These are phyloP conservation scores for Triangularia setosa DNA, from an alignment of 2,329 filamentous ascomycete genomes.

Conservation along the genomic window DNA sequence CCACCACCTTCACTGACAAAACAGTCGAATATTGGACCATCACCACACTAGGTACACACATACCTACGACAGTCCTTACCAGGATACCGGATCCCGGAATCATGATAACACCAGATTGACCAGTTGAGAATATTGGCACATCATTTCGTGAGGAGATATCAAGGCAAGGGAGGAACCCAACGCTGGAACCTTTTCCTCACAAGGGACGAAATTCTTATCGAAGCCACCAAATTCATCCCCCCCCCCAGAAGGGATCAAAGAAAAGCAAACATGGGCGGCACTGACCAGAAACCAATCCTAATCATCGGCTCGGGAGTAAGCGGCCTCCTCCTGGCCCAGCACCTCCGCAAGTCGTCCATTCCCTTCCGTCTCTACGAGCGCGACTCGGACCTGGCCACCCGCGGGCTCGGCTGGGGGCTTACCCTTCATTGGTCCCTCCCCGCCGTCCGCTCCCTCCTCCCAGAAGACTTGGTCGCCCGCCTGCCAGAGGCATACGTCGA, in stretches of 20 bases:
- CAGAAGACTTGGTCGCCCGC: slow-evolving; percentile 40
- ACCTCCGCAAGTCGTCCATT: slow-evolving; percentile 30
- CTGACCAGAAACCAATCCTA: slow-evolving; percentile 20
- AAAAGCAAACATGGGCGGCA: neutral
- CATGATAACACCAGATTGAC: neutral
- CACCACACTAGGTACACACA: neutral
- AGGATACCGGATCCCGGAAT: neutral
- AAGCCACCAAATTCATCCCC: neutral
- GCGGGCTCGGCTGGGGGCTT: slow-evolving; percentile 57
- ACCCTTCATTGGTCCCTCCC: slow-evolving; percentile 61
- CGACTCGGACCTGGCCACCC: slow-evolving; percentile 43
- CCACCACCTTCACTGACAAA: neutral
- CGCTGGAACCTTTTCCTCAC: neutral
- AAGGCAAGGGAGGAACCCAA: neutral
- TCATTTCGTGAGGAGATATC: neutral
- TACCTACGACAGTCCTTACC: neutral
- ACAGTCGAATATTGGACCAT: neutral
- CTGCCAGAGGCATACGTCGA: slow-evolving; percentile 52
- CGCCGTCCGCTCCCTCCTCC: slow-evolving; percentile 48
- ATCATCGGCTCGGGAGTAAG: slow-evolving; percentile 25
- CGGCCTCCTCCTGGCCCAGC: slow-evolving; percentile 25
- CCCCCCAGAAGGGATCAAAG: neutral
- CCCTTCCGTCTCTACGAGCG: slow-evolving; percentile 51
- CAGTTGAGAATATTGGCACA: neutral
- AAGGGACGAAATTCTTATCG: neutral